Percentiles rank a stretch among this genome's conserved stretches.
These are phyloP conservation scores for Phialophora tarda DNA, from an alignment of 2,329 filamentous ascomycete species.

Conservation along the genomic window DNA sequence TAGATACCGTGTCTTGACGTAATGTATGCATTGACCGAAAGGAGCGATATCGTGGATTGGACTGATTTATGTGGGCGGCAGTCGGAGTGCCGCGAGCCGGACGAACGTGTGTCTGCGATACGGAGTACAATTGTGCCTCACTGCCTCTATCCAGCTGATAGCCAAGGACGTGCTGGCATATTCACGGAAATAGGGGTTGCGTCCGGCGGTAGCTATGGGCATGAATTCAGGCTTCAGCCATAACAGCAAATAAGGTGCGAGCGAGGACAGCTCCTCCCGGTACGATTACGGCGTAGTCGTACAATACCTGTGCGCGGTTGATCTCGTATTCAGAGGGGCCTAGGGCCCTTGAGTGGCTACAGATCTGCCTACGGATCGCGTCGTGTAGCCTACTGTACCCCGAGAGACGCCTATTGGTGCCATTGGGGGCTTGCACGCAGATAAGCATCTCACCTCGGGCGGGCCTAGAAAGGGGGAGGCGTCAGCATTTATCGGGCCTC, in stretches of 20 bases:
- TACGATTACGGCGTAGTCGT: background rate
- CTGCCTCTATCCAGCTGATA: background rate
- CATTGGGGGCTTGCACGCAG: background rate
- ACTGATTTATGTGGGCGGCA: conserved; percentile 6
- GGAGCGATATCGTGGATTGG: conserved; percentile 12
- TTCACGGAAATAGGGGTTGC: background rate
- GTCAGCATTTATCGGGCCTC: background rate
- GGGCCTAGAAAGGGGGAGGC: conserved; percentile 2
- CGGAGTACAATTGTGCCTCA: no score
- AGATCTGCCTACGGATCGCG: conserved; percentile 1
- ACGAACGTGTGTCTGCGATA: conserved; percentile 1
- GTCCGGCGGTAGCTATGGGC: background rate
- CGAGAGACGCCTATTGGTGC: background rate
- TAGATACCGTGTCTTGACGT: conserved; percentile 32
- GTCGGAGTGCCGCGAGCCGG: conserved; percentile 15
- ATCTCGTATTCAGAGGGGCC: background rate
- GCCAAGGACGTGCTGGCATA: background rate
- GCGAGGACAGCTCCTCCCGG: background rate
- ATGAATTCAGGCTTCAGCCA: conserved; percentile 10
- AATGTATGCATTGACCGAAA: conserved; percentile 20
- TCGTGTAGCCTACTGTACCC: background rate
- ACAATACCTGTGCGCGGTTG: background rate
- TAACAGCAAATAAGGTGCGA: background rate
- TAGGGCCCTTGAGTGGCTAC: background rate
- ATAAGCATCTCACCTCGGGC: background rate